Conservation (phyloP, 352 stramenopile species). For the Thalassiosira ordinaria region DNA sequence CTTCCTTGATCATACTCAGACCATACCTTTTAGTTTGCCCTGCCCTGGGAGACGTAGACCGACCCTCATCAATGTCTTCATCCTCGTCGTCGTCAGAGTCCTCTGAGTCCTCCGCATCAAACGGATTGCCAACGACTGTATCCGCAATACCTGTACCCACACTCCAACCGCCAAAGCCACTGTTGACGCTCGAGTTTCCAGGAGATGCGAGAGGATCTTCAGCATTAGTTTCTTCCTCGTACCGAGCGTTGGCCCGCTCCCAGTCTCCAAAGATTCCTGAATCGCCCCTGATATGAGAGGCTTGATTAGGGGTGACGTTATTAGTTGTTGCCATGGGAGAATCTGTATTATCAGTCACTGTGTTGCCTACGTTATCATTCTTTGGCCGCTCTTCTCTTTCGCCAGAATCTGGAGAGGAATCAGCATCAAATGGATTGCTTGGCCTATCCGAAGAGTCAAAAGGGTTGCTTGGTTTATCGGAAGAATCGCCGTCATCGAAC, state of each 20-base stretch:
- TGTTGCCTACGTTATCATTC: too few species aligned
- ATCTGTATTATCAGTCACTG: too few species aligned
- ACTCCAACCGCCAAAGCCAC: slow-evolving; percentile 34
- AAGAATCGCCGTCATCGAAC: slow-evolving; percentile 9
- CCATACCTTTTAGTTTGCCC: slow-evolving; percentile 15
- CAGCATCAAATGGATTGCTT: background rate
- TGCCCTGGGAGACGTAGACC: slow-evolving; percentile 10
- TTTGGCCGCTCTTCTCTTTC: background rate
- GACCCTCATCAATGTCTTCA: background rate
- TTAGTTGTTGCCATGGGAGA: too few species aligned
- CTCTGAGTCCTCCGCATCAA: slow-evolving; percentile 27
- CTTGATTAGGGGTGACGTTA: too few species aligned
- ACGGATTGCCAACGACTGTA: slow-evolving; percentile 37
- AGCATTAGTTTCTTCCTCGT: slow-evolving; percentile 19
- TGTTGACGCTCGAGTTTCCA: slow-evolving; percentile 26
- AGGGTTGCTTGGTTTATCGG: background rate
- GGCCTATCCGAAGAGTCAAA: too few species aligned
- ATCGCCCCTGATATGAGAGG: background rate
- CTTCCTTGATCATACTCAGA: slow-evolving; percentile 29
- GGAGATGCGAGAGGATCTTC: slow-evolving; percentile 47
- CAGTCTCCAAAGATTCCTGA: slow-evolving; percentile 43
- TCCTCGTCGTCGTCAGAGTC: slow-evolving; percentile 4
- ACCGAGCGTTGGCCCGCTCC: slow-evolving; percentile 12
- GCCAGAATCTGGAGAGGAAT: too few species aligned
- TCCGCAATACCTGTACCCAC: slow-evolving; percentile 26